Evolutionary conservation across 371 early-diverging fungal species (phyloP).

Genomic region (Mortierella sp.): DNA sequence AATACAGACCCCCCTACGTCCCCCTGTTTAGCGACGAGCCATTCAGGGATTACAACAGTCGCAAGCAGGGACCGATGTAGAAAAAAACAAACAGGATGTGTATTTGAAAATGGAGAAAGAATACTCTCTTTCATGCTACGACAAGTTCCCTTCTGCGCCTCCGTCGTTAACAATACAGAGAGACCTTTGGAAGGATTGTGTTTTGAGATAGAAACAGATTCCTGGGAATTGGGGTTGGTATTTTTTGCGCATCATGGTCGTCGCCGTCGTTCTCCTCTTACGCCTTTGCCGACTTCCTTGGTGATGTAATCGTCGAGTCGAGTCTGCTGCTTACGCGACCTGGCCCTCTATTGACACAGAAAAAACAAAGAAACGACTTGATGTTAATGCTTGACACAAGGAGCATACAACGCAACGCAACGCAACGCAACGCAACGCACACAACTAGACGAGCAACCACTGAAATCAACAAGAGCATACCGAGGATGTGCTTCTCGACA

Average conservation of each 20-base stretch:
- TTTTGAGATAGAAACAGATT: background rate
- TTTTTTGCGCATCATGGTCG: background rate
- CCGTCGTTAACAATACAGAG: background rate
- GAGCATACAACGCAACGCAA: too few species aligned
- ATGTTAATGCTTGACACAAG: background rate
- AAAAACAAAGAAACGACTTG: background rate
- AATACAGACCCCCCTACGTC: background rate
- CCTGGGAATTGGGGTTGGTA: background rate
- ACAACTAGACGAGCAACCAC: background rate
- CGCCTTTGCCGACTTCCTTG: background rate
- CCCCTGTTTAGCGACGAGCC: background rate
- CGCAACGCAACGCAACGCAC: too few species aligned
- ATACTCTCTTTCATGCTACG: background rate
- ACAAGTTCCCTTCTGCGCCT: background rate
- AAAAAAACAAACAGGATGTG: background rate
- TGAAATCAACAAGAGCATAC: background rate
- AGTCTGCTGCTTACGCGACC: constrained; percentile 18
- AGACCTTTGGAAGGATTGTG: background rate
- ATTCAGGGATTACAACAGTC: too few species aligned
- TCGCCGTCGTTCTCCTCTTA: background rate
- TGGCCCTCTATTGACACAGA: constrained; percentile 20
- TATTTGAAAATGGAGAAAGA: background rate
- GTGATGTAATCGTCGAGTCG: background rate
- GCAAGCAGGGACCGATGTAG: background rate
- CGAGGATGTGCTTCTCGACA: constrained; percentile 75